Evolutionary conservation across 2,329 filamentous ascomycete genomes (phyloP), one percentile per base, ranked within the genome.

Genomic region (Monilinia aucupariae): DNA sequence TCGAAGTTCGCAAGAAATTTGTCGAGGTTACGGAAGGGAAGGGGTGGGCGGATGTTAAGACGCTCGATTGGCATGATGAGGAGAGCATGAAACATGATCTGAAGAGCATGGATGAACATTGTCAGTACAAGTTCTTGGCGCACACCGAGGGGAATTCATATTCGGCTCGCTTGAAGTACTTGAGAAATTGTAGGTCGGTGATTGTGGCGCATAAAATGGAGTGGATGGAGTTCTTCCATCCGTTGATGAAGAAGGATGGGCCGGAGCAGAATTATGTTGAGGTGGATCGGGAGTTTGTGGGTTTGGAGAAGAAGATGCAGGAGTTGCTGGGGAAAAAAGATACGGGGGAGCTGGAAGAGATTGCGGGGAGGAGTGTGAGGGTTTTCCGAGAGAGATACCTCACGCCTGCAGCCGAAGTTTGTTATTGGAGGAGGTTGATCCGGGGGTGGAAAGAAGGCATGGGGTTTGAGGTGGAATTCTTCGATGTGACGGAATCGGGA

Each of bases 391-490:
- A 74, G 0, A 80, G 80, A 0, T 80, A 81, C 67, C 71, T 80
- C 53, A 79, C 77, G 65, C 75, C 77, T 22, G 79, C 79, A 22
- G 80, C 80, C 2, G 80, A 82, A 70, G 74, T 69, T 64, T 82
- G 80, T 66, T 82, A 82, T 73, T 82, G 80, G 80, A 74, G 80
- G 37, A 77, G 75, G 0, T 59, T 80, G 65, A 70, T 82, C 34
- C 73, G 74, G 59, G 79, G 78, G 0, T 82, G 80, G 80, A 75
- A 71, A 52, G 66, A 71, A 45, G 51, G 49, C 13, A 56, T 62
- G 60, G 60, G 60, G 12, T 62, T 62, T 25, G 51, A 56, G 13
- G 60, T 62, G 30, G 60, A 62, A 15, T 62, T 62, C 37, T 62
- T 56, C 7, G 43, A 51, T 25, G 37, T 51, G 37, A 30, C 47